phyloP scores from a whole-genome alignment of 306 rosid species.

The Fagus sylvatica region DNA sequence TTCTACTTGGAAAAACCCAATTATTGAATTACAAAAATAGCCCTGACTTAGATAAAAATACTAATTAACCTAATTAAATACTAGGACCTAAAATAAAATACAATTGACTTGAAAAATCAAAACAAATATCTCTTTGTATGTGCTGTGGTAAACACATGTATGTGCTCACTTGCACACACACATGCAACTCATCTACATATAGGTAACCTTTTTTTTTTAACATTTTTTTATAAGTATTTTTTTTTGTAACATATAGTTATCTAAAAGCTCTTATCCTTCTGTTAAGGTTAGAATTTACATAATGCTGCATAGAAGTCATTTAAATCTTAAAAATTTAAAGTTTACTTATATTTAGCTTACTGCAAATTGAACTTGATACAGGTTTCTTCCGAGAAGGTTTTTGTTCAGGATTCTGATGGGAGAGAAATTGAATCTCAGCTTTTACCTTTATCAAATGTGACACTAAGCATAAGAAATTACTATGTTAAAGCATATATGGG shows the following conservation, averaged over 20 bases:
- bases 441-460: slow-evolving; percentile 53
- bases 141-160: neutral
- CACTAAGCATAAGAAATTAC: slow-evolving; percentile 50
- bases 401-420: slow-evolving; percentile 67
- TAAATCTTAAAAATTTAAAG: neutral
- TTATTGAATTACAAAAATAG: too few species aligned
- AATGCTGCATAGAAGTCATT: neutral
- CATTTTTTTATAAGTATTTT: too few species aligned
- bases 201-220: neutral
- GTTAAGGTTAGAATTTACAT: neutral
- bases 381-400: slow-evolving; percentile 57
- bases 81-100: too few species aligned
- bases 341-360: neutral
- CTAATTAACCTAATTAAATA: too few species aligned
- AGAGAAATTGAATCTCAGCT: slow-evolving; percentile 74
- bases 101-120: too few species aligned
- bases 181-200: neutral
- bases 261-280: neutral
- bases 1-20: too few species aligned
- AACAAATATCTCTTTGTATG: too few species aligned
- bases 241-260: neutral
- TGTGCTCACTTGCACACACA: neutral
- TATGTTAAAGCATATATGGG: slow-evolving; percentile 60
- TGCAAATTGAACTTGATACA: slow-evolving; percentile 31
- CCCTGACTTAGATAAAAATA: too few species aligned